Evolutionary conservation across 2,329 filamentous ascomycete species (phyloP).

Genomic region (Cladophialophora psammophila): DNA sequence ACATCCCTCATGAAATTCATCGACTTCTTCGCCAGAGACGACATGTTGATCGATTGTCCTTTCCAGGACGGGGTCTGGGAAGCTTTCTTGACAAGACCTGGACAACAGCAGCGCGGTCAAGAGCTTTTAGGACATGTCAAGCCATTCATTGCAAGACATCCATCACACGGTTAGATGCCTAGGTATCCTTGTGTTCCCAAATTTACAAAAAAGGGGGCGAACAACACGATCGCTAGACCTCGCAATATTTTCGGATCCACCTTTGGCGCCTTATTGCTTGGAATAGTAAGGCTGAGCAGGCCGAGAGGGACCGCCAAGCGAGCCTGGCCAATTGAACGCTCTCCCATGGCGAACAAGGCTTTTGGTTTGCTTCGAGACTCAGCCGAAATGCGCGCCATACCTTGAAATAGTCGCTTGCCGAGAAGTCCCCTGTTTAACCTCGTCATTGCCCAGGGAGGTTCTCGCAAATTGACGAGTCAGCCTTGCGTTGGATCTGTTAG

Average conservation of each 20-base stretch:
- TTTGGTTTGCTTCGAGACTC: background rate
- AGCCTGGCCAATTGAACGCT: background rate
- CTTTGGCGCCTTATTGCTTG: background rate
- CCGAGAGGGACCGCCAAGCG: background rate
- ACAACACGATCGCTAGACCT: conserved; percentile 1
- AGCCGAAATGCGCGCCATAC: background rate
- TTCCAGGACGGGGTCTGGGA: background rate
- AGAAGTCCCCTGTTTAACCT: background rate
- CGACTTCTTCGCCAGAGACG: conserved; percentile 34
- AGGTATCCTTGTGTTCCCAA: conserved; percentile 1
- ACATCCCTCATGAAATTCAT: conserved; percentile 36
- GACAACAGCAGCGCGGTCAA: background rate
- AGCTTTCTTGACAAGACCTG: background rate
- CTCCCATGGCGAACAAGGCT: background rate
- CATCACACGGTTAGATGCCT: background rate
- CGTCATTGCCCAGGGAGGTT: background rate
- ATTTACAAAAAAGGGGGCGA: background rate
- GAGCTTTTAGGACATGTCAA: background rate
- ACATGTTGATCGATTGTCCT: conserved; percentile 19
- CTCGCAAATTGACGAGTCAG: background rate
- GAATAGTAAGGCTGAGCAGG: background rate
- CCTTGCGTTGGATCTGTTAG: background rate
- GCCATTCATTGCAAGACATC: background rate
- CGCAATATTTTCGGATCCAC: conserved; percentile 4
- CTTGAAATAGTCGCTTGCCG: background rate